Conservation (phyloP, 495 filamentous ascomycete species). For the Ramalina peruviana region DNA sequence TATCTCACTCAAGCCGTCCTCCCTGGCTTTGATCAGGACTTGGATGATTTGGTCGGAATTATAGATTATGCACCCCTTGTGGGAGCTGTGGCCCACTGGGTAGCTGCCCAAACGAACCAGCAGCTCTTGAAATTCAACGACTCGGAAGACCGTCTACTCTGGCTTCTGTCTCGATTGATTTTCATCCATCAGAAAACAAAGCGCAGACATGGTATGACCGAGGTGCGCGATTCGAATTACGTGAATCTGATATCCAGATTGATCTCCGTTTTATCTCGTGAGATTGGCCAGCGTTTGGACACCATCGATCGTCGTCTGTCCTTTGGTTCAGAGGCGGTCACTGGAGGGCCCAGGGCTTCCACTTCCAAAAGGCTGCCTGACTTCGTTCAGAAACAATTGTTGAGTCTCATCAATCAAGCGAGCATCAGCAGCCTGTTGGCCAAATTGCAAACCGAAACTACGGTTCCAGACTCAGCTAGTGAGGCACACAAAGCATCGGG, state of each 20-base stretch:
- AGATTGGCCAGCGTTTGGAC: constrained; percentile 43
- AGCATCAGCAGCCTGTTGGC: constrained; percentile 47
- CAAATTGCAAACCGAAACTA: constrained; percentile 25
- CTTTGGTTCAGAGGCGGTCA: constrained; percentile 17
- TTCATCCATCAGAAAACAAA: constrained; percentile 46
- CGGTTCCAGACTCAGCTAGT: background rate
- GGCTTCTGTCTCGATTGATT: constrained; percentile 73
- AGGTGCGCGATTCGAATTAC: constrained; percentile 38
- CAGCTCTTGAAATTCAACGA: constrained; percentile 7
- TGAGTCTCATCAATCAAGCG: constrained; percentile 50
- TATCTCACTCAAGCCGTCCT: constrained; percentile 40
- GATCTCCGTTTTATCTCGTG: constrained; percentile 44
- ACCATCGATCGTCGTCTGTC: constrained; percentile 25
- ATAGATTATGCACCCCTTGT: constrained; percentile 43
- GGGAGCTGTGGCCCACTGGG: constrained; percentile 26
- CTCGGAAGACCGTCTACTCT: constrained; percentile 28
- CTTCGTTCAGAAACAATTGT: constrained; percentile 46
- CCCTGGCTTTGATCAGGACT: constrained; percentile 23
- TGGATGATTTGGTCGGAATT: constrained; percentile 32
- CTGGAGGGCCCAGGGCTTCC: constrained; percentile 14
- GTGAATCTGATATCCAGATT: constrained; percentile 50
- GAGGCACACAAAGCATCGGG: constrained; percentile 19
- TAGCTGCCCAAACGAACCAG: constrained; percentile 21
- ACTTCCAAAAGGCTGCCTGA: constrained; percentile 28
- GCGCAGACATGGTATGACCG: constrained; percentile 23